phyloP scores from a whole-genome alignment of 1,139 yeast species.

The Debaryomyces fabryi region DNA sequence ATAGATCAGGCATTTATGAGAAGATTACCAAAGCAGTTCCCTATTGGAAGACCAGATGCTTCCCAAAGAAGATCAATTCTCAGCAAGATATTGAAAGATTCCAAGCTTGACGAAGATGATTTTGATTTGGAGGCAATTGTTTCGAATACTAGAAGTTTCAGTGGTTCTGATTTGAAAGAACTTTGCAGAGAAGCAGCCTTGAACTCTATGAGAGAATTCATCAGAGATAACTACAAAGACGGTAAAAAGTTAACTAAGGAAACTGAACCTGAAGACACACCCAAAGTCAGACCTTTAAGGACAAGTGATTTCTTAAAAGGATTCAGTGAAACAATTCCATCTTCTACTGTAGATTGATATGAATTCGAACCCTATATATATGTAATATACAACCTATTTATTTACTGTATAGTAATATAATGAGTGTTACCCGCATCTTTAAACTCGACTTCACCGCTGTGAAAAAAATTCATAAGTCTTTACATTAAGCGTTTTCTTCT shows the following conservation, averaged over 20 bases:
- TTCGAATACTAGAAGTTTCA: constrained; percentile 66
- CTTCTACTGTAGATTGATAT: constrained; percentile 33
- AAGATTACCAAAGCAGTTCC: constrained; percentile 89
- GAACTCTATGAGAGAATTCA: constrained; percentile 84
- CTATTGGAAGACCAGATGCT: constrained; percentile 72
- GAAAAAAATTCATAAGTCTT: neutral
- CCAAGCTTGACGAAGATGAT: constrained; percentile 54
- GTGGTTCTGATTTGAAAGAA: constrained; percentile 92
- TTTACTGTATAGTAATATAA: neutral
- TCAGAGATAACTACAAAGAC: constrained; percentile 49
- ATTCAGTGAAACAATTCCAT: constrained; percentile 36
- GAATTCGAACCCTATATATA: neutral
- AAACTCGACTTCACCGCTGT: neutral
- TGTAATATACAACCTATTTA: constrained; percentile 6
- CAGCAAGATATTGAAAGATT: constrained; percentile 63
- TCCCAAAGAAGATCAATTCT: constrained; percentile 74
- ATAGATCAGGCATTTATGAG: constrained; percentile 91
- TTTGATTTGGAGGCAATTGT: constrained; percentile 70
- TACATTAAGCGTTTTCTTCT: neutral
- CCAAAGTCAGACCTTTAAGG: constrained; percentile 47
- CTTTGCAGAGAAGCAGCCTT: constrained; percentile 93
- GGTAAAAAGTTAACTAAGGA: constrained; percentile 39
- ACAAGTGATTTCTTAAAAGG: constrained; percentile 49
- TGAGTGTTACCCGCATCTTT: constrained; percentile 8
- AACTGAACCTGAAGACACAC: constrained; percentile 28